Evolutionary conservation across 1,139 yeast species (phyloP).

Genomic region (Yamadazyma oceani): DNA sequence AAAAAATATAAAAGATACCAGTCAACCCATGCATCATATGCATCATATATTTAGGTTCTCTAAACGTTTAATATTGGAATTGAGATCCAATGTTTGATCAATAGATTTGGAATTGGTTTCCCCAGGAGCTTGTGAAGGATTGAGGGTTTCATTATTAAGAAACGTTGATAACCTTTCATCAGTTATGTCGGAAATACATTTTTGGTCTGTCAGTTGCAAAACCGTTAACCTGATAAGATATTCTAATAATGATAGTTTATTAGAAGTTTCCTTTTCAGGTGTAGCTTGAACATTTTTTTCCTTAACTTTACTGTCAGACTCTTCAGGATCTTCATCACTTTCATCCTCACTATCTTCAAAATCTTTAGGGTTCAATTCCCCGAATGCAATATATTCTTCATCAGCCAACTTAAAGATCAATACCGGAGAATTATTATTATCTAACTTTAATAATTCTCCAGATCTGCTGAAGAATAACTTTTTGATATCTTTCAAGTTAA

Average conservation of each 20-base stretch:
- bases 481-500: slow-evolving; percentile 46
- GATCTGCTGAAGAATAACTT: slow-evolving; percentile 72
- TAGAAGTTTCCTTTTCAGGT: background rate
- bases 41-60: slow-evolving; percentile 27
- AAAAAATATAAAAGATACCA: background rate
- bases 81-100: slow-evolving; percentile 26
- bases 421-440: slow-evolving; percentile 67
- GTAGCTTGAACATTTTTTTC: slow-evolving; percentile 7
- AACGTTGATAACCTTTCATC: slow-evolving; percentile 71
- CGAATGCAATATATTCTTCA: slow-evolving; percentile 57
- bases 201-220: slow-evolving; percentile 62
- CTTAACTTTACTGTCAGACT: slow-evolving; percentile 15
- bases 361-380: slow-evolving; percentile 32
- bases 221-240: slow-evolving; percentile 62
- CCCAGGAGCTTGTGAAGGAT: slow-evolving; percentile 13
- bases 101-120: slow-evolving; percentile 14
- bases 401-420: slow-evolving; percentile 52
- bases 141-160: slow-evolving; percentile 55
- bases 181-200: slow-evolving; percentile 51
- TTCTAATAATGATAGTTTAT: slow-evolving; percentile 56
- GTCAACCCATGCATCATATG: slow-evolving; percentile 1
- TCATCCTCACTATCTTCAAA: slow-evolving; percentile 27
- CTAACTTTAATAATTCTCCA: slow-evolving; percentile 64
- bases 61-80: slow-evolving; percentile 37
- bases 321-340: slow-evolving; percentile 27